These are phyloP conservation scores for Clavariopsis aquatica DNA, from an alignment of 495 filamentous ascomycete species.

Conservation along the genomic window DNA sequence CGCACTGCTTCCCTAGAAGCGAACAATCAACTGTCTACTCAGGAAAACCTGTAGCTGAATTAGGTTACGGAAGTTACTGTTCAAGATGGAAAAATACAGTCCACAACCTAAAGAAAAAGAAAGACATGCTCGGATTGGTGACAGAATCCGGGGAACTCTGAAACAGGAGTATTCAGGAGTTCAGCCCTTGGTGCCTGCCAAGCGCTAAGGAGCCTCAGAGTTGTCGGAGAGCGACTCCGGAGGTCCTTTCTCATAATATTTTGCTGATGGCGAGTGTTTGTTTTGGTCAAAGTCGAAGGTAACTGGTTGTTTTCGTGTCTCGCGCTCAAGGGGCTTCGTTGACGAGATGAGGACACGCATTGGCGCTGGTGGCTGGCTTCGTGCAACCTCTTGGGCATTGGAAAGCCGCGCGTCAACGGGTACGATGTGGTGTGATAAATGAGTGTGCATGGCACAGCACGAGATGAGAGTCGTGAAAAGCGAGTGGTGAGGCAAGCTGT, in stretches of 20 bases:
- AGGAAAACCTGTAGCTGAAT: too few relatives aligned
- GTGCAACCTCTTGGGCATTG: background rate
- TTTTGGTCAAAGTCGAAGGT: background rate
- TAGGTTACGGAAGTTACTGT: too few relatives aligned
- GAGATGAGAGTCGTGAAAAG: too few relatives aligned
- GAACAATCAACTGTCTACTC: too few relatives aligned
- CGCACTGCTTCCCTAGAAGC: too few relatives aligned
- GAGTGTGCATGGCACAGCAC: too few relatives aligned
- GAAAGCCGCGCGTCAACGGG: background rate
- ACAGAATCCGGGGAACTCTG: slow-evolving; percentile 11
- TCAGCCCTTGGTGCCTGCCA: slow-evolving; percentile 5
- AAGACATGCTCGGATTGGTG: slow-evolving; percentile 6
- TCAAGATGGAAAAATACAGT: too few relatives aligned
- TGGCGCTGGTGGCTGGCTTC: background rate
- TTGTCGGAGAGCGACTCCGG: slow-evolving; percentile 1
- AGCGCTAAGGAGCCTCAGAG: slow-evolving; percentile 20
- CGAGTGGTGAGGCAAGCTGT: too few relatives aligned
- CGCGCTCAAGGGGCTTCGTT: background rate
- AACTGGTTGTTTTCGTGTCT: background rate
- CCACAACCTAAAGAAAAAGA: too few relatives aligned
- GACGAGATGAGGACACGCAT: background rate
- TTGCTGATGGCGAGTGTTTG: background rate
- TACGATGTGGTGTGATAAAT: background rate
- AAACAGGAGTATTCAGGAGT: slow-evolving; percentile 1
- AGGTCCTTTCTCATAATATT: slow-evolving; percentile 9